Evolutionary conservation across 1,139 yeast genomes (phyloP), one percentile per base, ranked within the genome.

Genomic region (Casaregolazyma suthepensis): DNA sequence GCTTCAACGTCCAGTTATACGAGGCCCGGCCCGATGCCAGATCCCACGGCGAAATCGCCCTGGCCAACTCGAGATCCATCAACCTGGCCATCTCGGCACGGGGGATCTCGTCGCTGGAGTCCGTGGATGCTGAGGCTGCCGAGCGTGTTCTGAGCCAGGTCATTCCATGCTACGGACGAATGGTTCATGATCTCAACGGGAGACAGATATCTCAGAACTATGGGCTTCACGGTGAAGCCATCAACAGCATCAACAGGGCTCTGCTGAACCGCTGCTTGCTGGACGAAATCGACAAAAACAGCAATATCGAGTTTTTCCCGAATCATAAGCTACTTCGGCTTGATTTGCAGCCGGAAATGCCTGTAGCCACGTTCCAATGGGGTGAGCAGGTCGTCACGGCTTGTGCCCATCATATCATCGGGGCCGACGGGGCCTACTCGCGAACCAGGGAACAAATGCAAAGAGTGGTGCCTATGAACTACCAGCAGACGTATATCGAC

Each of bases 381-480:
- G 51, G 45, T 3, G 43, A 48, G 18, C 55, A 48, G 2, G 52
- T 55, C 17, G 59, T 53, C 6, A 58, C 58, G 3, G 62, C 60
- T n/a, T 65, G 62, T 17, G 63, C 57, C 58, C 89, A 87, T 64
- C 79, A 79, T 56, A 73, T 87, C 10, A 72, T 91, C 51, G 97
- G 97, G 5, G 82, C 91, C 23, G 98, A 91, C 66, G 98, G 98
- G 0, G 81, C 94, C 0, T 87, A 81, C 66, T 87, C 96, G 0
- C 81, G 80, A 56, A 82, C 86, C 44, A 78, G 97, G 55, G 75
- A 77, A 52, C 88, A 82, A 61, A 67, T 91, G 65, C 93, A 85
- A 68, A 79, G 82, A 61, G 71, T 73, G 23, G 77, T 64, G 22
- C 75, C 93, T 52, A 82, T 89, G 88, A 80, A 86, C 66, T 82